Evolutionary conservation across 192 early-diverging fungal genomes (phyloP), one percentile per base, ranked within the genome.

Genomic region (Backusella circina): DNA sequence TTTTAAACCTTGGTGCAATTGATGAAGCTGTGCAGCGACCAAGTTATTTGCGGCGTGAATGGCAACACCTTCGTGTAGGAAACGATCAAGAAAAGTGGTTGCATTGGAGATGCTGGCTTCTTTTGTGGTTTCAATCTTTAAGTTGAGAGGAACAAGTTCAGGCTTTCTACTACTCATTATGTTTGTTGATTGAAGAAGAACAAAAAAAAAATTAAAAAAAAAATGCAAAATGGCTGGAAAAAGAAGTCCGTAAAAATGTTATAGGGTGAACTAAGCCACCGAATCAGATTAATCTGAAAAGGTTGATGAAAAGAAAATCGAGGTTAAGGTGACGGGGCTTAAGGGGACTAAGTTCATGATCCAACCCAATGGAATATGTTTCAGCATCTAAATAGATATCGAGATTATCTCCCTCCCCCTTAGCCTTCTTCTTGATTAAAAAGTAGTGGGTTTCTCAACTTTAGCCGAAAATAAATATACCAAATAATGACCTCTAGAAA

Each of bases 31-130:
- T 28, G 82, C 68, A 28, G 78, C 72, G 10, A 83, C 72, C 15
- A 75, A 80, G 65, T 83, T 83, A 37, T 75, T 77, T 39, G 82
- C 74, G 3, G 82, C 78, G 66, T 83, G 82, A 44, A 83, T 78
- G 21, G 82, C 82, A 21, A 78, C 69, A 44, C 75, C 78, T 6
- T 83, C 76, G 37, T 83, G 82, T 28, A 83, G 38, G 47, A 83
- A 83, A 32, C 73, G 61, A 38, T 79, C 82, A 21, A 83, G 78
- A 50, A 69, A 44, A 18, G 72, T 33, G 12, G 74, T 72, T 18
- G 82, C 82, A n/a, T 44, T 16, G 5, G 64, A 67, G 16, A 79
- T 39, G 41, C 65, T 67, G 0, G 77, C 54, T 15, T 39, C 66
- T 28, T 82, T 75, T 16, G 64, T 65, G n/a, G 5, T 23, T 28